These are phyloP conservation scores for Sporisorium exsertum DNA, from an alignment of 1,284 basidiomycete genomes.

Conservation along the genomic window DNA sequence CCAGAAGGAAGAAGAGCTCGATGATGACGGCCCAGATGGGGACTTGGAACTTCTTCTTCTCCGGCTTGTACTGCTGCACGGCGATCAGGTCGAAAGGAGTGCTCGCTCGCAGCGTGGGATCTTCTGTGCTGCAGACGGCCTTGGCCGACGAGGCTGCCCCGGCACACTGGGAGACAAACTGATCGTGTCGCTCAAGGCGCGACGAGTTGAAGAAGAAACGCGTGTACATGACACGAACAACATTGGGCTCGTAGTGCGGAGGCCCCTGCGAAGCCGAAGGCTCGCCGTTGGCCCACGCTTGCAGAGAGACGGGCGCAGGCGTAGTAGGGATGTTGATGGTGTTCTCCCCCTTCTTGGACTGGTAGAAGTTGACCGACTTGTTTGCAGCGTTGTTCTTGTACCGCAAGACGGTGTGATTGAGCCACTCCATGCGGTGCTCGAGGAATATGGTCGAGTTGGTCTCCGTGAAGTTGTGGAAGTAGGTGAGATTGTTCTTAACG, in stretches of 20 bases:
- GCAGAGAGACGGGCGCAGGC: conserved; percentile 49
- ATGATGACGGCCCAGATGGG: conserved; percentile 48
- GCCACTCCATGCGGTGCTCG: conserved; percentile 62
- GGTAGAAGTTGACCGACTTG: conserved; percentile 31
- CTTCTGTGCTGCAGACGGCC: conserved; percentile 56
- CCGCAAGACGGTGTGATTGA: conserved; percentile 43
- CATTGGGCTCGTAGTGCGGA: conserved; percentile 37
- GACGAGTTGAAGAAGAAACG: conserved; percentile 65
- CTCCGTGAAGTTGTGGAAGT: conserved; percentile 48
- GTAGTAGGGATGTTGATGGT: conserved; percentile 52
- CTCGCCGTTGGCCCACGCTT: conserved; percentile 56
- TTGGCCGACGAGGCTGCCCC: conserved; percentile 23
- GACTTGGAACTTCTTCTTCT: conserved; percentile 28
- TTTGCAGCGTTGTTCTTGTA: conserved; percentile 52
- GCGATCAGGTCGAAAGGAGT: conserved; percentile 47
- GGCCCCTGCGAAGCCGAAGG: conserved; percentile 48
- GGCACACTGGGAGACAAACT: conserved; percentile 49
- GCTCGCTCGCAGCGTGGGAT: conserved; percentile 45
- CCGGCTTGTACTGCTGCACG: conserved; percentile 14
- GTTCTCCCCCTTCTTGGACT: conserved; percentile 32
- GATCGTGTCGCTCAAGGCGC: conserved; percentile 32
- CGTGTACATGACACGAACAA: conserved; percentile 54
- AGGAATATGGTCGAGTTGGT: conserved; percentile 32
- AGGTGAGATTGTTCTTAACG: conserved; percentile 40
- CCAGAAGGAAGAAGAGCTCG: conserved; percentile 35